Evolutionary conservation across 352 stramenopile species (phyloP).

Genomic region (Aphanomyces stellatus): DNA sequence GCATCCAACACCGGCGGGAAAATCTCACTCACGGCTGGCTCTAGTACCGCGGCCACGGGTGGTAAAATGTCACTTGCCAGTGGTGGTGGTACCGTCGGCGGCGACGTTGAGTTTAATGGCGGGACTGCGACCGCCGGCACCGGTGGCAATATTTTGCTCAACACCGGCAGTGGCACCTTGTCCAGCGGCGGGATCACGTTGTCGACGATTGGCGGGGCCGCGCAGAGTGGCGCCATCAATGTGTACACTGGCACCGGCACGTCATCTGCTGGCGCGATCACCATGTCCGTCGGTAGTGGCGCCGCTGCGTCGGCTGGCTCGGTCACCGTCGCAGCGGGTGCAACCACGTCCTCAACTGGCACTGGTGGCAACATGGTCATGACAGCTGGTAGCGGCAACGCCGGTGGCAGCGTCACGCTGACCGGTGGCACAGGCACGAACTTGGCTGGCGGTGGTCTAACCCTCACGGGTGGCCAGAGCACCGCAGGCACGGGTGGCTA

Average conservation of each 20-base stretch:
- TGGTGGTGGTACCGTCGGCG: slow-evolving; percentile 35
- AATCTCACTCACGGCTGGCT: slow-evolving; percentile 40
- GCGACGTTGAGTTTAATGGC: slow-evolving; percentile 52
- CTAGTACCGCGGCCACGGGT: slow-evolving; percentile 24
- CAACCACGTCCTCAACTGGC: slow-evolving; percentile 23
- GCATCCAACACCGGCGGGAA: slow-evolving; percentile 45
- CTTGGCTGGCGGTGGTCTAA: slow-evolving; percentile 18
- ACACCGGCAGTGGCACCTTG: slow-evolving; percentile 34
- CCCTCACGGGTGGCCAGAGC: slow-evolving; percentile 3
- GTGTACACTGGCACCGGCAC: slow-evolving; percentile 56
- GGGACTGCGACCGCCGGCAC: slow-evolving; percentile 40
- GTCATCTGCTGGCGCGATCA: slow-evolving; percentile 48
- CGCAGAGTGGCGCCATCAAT: slow-evolving; percentile 52
- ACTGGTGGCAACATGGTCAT: slow-evolving; percentile 13
- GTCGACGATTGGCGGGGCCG: slow-evolving; percentile 37
- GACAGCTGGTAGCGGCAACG: not conserved
- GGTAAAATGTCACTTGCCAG: slow-evolving; percentile 23
- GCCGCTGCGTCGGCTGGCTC: slow-evolving; percentile 36
- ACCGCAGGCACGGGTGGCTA: slow-evolving; percentile 2
- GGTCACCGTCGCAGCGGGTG: slow-evolving; percentile 36
- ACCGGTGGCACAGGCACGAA: slow-evolving; percentile 17
- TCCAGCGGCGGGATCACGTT: slow-evolving; percentile 47
- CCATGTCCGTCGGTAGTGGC: slow-evolving; percentile 39
- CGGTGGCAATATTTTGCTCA: slow-evolving; percentile 47
- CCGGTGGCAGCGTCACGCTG: not conserved